Percentiles rank a stretch among this genome's conserved stretches.
Conservation (phyloP, 1,139 yeast genomes). For the Martiniozyma asiatica region DNA sequence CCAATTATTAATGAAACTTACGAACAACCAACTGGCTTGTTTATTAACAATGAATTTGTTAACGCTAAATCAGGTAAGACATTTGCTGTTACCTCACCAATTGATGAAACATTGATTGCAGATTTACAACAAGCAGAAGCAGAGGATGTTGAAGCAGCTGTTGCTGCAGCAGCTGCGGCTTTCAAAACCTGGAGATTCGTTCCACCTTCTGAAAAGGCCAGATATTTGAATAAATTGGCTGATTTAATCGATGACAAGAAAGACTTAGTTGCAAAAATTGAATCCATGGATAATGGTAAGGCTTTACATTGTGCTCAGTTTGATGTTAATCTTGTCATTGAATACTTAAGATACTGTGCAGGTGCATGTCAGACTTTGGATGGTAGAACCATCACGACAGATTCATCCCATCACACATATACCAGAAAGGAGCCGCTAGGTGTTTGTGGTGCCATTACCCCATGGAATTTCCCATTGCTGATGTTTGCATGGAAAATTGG, state of each 20-base stretch:
- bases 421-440: conserved; percentile 67
- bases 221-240: conserved; percentile 45
- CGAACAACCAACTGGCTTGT: conserved; percentile 68
- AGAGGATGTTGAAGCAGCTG: conserved; percentile 58
- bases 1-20: conserved; percentile 27
- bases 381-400: conserved; percentile 53
- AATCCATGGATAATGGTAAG: conserved; percentile 72
- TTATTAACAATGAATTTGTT: conserved; percentile 73
- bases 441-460: conserved; percentile 80
- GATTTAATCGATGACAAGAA: conserved; percentile 44
- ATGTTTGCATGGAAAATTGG: conserved; percentile 77
- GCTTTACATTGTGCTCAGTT: conserved; percentile 36
- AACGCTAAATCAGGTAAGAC: conserved; percentile 50
- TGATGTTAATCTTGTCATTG: conserved; percentile 46
- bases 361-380: conserved; percentile 63
- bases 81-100: conserved; percentile 50
- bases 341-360: conserved; percentile 50
- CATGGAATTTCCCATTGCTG: conserved; percentile 82
- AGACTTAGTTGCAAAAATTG: conserved; percentile 49
- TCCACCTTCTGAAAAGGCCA: conserved; percentile 39
- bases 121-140: conserved; percentile 47
- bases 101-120: conserved; percentile 48
- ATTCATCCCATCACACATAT: conserved; percentile 48
- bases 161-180: conserved; percentile 47
- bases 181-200: conserved; percentile 35